Percentiles rank a stretch among this genome's conserved stretches.
These are phyloP conservation scores for Ustilago shanxiensis DNA, from an alignment of 1,284 basidiomycete species.

Conservation along the genomic window DNA sequence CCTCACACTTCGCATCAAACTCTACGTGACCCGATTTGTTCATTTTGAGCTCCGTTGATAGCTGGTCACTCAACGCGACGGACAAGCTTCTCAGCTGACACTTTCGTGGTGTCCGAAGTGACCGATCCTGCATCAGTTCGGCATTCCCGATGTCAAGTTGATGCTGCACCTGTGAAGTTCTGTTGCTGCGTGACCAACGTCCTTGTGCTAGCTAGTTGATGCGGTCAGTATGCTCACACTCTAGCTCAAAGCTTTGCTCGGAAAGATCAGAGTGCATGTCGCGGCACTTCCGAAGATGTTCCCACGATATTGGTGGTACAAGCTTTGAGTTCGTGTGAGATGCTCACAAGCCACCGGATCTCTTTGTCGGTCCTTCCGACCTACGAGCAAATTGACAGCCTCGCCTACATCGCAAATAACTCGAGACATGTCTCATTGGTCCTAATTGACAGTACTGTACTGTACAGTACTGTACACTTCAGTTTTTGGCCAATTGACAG, in stretches of 20 bases:
- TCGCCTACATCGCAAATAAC: no score
- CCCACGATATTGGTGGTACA: conserved; percentile 1
- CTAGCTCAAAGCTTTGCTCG: not conserved
- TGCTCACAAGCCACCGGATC: not conserved
- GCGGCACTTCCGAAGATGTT: conserved; percentile 4
- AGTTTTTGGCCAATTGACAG: no score
- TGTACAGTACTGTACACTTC: no score
- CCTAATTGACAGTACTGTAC: no score
- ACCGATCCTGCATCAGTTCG: not conserved
- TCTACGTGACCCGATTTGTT: conserved; percentile 5
- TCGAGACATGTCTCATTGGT: no score
- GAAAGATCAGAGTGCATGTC: not conserved
- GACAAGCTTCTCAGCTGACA: not conserved
- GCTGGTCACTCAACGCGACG: conserved; percentile 15
- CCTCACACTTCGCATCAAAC: conserved; percentile 12
- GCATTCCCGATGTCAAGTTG: not conserved
- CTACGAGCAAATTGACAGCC: not conserved
- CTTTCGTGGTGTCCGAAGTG: not conserved
- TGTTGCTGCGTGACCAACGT: not conserved
- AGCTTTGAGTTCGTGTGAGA: conserved; percentile 3
- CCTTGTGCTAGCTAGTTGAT: not conserved
- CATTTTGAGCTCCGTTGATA: not conserved
- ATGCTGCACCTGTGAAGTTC: not conserved
- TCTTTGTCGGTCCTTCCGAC: not conserved
- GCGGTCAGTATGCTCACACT: not conserved